Base-by-base conservation (phyloP, 495 filamentous ascomycete genomes). In the Evansstolkia leycettana region DNA sequence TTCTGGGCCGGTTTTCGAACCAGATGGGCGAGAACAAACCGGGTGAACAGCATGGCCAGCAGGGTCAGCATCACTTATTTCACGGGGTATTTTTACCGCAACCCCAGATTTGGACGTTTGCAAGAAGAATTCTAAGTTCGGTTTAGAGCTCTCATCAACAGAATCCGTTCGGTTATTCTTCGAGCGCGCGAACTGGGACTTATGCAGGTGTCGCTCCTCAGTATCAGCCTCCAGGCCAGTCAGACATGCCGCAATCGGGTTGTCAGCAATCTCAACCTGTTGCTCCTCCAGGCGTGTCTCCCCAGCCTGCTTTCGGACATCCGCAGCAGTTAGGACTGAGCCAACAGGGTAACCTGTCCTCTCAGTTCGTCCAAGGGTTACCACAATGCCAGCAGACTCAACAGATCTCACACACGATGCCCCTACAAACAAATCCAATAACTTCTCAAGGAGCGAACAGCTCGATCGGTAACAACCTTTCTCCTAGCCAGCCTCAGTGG, bases 1-100 rank as follows among this genome's bases (percentile, higher is more conserved):
- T 40, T 14, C n/a, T 40, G n/a, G 41, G 37, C 13, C 46, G 46
- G 43, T 34, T 47, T 34, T 32, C 42, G 26, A 39, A 39, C 7
- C 50, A 54, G 6, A 34, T 30, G 10, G 13, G 17, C 13, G 45
- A 44, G 13, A 33, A 43, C 15, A 24, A 28, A 9, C 23, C 37
- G 16, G 26, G 6, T 7, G 31, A 23, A n/a, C 30, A 33, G 5
- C 30, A 33, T 17, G 11, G 36, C 23, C 5, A 11, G 7, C 34
- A 47, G 35, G 25, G 12, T 19, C 31, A 33, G 23, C 30, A 36
- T 9, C 18, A n/a, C n/a, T 30, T 25, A 7, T 17, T 9, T n/a
- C 37, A n/a, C 14, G 13, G 13, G 28, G 7, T 8, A 31, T 31
- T 31, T 8, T n/a, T n/a, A n/a, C n/a, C n/a, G n/a, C n/a, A n/a